A percentile compares a stretch with the other conserved stretches of the same genome.
Evolutionary conservation across 306 rosid genomes (phyloP).

Genomic region (Leucaena leucocephala): DNA sequence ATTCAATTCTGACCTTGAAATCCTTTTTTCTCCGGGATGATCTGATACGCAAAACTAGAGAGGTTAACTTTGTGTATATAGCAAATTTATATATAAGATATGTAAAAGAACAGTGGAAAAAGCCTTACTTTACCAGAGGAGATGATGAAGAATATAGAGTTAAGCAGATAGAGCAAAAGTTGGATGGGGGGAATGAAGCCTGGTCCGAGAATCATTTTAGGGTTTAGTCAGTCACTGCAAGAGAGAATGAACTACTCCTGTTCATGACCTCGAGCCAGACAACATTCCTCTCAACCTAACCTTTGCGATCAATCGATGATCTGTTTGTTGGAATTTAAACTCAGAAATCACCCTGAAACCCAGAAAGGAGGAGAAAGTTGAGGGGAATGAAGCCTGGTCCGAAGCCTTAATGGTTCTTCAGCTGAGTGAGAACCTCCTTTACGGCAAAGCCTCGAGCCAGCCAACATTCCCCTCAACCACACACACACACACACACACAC

Average conservation of each 20-base stretch:
- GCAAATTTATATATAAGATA: neutral
- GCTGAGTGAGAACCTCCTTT: slow-evolving; percentile 30
- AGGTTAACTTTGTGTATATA: neutral
- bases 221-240: neutral
- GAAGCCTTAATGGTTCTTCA: slow-evolving; percentile 57
- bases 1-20: slow-evolving; percentile 20
- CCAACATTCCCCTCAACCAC: slow-evolving; percentile 82
- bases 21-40: slow-evolving; percentile 3
- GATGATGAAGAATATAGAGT: neutral
- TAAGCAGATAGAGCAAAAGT: slow-evolving; percentile 37
- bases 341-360: neutral
- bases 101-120: neutral
- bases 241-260: neutral
- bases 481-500: neutral
- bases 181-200: slow-evolving; percentile 94
- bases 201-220: slow-evolving; percentile 75
- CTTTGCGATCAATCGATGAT: slow-evolving; percentile 34
- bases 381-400: slow-evolving; percentile 97
- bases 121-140: neutral
- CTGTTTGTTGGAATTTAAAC: neutral
- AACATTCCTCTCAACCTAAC: slow-evolving; percentile 84
- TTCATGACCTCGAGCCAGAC: slow-evolving; percentile 79
- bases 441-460: slow-evolving; percentile 81
- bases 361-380: slow-evolving; percentile 27
- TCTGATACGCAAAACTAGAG: slow-evolving; percentile 8